Percentiles rank a stretch among this genome's conserved stretches.
Evolutionary conservation across 164 flowering plant species (phyloP).

Genomic region (Litsea cubeba): DNA sequence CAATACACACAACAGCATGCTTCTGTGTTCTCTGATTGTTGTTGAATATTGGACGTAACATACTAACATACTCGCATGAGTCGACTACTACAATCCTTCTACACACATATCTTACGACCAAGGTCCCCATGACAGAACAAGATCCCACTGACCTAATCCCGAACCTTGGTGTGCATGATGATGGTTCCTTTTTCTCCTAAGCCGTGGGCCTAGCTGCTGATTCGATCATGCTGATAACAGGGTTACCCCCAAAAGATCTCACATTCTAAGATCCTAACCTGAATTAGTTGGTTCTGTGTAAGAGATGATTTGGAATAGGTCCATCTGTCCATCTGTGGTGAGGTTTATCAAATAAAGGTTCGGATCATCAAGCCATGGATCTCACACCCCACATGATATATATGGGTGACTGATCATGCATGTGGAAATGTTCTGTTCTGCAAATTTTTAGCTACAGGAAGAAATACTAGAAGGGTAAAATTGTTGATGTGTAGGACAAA

Average conservation of each 20-base stretch:
- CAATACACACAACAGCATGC: neutral
- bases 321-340: neutral
- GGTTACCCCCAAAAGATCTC: neutral
- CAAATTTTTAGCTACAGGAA: no score
- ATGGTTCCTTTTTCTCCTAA: conserved; percentile 40
- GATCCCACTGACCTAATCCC: conserved; percentile 45
- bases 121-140: conserved; percentile 34
- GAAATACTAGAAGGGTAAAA: no score
- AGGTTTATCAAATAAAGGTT: neutral
- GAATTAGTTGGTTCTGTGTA: neutral
- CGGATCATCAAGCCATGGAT: neutral
- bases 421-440: no score
- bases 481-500: no score
- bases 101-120: conserved; percentile 23
- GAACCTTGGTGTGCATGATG: conserved; percentile 49
- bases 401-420: no score
- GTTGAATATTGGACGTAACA: no score
- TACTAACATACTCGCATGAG: neutral
- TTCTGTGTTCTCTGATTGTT: neutral
- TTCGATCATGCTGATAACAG: neutral
- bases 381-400: neutral
- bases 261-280: neutral
- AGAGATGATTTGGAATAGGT: neutral
- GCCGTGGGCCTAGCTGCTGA: neutral
- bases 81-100: conserved; percentile 38